phyloP scores from a whole-genome alignment of 495 filamentous ascomycete species.

The Penicillium parvum region DNA sequence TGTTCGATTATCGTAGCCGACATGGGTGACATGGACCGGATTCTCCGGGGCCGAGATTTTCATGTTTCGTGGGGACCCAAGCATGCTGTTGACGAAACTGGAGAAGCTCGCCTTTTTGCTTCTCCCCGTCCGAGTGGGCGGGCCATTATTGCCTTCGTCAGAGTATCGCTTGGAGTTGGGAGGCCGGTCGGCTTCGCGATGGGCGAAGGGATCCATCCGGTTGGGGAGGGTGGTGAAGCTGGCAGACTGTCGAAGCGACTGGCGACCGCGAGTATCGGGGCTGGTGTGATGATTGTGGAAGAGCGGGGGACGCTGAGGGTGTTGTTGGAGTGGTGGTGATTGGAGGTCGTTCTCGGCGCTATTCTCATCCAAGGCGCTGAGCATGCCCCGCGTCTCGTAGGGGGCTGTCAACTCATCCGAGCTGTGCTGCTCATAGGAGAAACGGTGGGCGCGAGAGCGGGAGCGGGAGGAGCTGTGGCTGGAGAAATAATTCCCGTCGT shows the following conservation, averaged over 20 bases:
- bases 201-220: conserved; percentile 51
- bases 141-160: conserved; percentile 67
- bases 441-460: conserved; percentile 37
- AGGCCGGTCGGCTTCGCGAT: conserved; percentile 35
- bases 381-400: conserved; percentile 64
- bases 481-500: conserved; percentile 31
- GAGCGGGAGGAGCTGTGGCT: conserved; percentile 26
- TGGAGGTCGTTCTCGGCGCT: conserved; percentile 46
- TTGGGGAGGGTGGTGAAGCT: conserved; percentile 67
- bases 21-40: conserved; percentile 95
- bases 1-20: conserved; percentile 94
- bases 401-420: conserved; percentile 69
- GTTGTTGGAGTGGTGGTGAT: too few relatives aligned
- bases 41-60: conserved; percentile 96
- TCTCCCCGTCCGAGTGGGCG: conserved; percentile 54
- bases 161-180: conserved; percentile 73
- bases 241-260: conserved; percentile 65
- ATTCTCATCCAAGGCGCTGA: conserved; percentile 59
- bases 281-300: conserved; percentile 54
- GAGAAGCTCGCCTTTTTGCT: conserved; percentile 91
- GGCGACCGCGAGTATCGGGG: conserved; percentile 55
- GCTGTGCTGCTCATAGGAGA: conserved; percentile 56
- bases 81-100: conserved; percentile 86
- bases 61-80: conserved; percentile 77
- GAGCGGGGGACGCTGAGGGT: conserved; percentile 41